Evolutionary conservation across 305 asterid species (phyloP), one percentile per base, ranked within the genome.

Genomic region (Solanum hybrid): DNA sequence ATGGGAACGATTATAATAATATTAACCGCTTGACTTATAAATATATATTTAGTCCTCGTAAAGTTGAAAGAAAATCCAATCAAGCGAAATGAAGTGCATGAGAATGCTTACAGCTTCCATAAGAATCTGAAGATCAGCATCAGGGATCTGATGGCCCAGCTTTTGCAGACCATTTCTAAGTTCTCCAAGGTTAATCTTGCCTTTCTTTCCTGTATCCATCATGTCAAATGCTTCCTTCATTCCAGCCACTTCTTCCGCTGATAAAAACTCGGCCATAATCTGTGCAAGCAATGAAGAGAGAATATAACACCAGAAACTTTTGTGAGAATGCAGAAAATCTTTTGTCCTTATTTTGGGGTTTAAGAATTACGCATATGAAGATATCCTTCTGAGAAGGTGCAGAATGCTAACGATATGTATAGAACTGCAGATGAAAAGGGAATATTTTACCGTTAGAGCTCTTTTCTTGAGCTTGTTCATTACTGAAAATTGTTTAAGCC

Each of bases 381-480:
- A 82, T 82, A 41, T 82, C 17, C 87, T 26, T 39, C 5, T 82
- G 36, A 82, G 87, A 26, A 13, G 36, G 15, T 82, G 72, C 70
- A 82, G 72, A 39, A 82, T 0, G 26, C 72, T 82, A 82, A 41
- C 14, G 12, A 82, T 82, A 39, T 82, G 37, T 39, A 82, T 82
- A 82, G 12, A 81, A 41, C 87, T 39, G 37, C 72, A 39, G 4
- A 27, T 32, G 20, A 36, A 82, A 75, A 88, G 45, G 37, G 37
- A 32, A 82, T 24, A 87, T 36, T 79, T 80, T 93, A 97, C 99
- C 98, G 93, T 93, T 75, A 97, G 91, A 36, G 99, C 98, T 93
- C 96, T 94, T 93, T 95, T 97, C 93, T 97, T 97, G 93, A 97
- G 96, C 94, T 95, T 96, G 93, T 97, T 97, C 97, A 95, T 96